These are phyloP conservation scores for Alternaria novae-zelandiae DNA, from an alignment of 2,329 filamentous ascomycete genomes.

Conservation along the genomic window DNA sequence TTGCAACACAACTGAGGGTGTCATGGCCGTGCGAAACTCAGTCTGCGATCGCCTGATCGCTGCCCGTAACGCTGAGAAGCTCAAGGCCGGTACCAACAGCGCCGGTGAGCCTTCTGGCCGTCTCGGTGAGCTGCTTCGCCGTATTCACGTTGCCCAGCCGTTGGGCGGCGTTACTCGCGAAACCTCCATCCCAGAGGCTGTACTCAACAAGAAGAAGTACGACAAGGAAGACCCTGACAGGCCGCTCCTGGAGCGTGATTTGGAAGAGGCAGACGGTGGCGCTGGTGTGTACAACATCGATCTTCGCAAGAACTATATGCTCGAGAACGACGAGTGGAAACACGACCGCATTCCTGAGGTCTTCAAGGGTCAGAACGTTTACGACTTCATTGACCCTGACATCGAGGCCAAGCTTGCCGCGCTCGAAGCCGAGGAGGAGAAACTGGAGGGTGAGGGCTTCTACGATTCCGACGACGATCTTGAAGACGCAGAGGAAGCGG, in stretches of 20 bases:
- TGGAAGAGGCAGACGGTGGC: slow-evolving; percentile 91
- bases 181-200: slow-evolving; percentile 85
- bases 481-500: slow-evolving; percentile 87
- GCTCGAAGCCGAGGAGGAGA: slow-evolving; percentile 94
- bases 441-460: slow-evolving; percentile 87
- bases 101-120: slow-evolving; percentile 78
- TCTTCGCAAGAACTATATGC: slow-evolving; percentile 82
- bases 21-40: slow-evolving; percentile 93
- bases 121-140: slow-evolving; percentile 85
- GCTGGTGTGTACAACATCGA: slow-evolving; percentile 97
- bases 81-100: slow-evolving; percentile 84
- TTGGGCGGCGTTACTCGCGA: slow-evolving; percentile 80
- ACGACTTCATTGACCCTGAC: slow-evolving; percentile 95
- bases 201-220: slow-evolving; percentile 83
- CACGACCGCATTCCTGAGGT: slow-evolving; percentile 95
- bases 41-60: slow-evolving; percentile 93
- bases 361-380: slow-evolving; percentile 94
- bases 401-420: slow-evolving; percentile 92
- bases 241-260: slow-evolving; percentile 78
- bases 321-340: slow-evolving; percentile 92
- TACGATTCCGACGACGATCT: slow-evolving; percentile 79
- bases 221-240: slow-evolving; percentile 89
- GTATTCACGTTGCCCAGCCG: slow-evolving; percentile 97
- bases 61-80: slow-evolving; percentile 91
- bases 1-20: slow-evolving; percentile 92